Evolutionary conservation across 2,329 filamentous ascomycete genomes (phyloP).

Genomic region (Hypomyces perniciosus): DNA sequence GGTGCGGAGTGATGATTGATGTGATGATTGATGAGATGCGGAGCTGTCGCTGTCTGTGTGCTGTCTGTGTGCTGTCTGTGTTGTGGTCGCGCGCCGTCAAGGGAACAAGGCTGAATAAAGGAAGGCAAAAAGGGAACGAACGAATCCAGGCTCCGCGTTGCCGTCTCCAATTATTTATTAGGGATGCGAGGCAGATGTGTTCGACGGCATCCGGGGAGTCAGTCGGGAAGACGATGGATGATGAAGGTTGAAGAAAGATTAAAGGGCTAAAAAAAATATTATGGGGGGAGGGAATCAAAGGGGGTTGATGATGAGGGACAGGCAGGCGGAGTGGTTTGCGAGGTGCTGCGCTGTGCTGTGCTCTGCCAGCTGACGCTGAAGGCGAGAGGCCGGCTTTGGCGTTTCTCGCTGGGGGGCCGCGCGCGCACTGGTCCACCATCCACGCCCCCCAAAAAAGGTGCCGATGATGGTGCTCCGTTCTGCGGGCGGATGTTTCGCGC

Average conservation of each 20-base stretch:
- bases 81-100: background rate
- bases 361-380: background rate
- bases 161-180: no score
- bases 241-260: slow-evolving; percentile 1
- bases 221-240: background rate
- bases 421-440: slow-evolving; percentile 1
- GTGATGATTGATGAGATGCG: slow-evolving; percentile 6
- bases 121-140: no score
- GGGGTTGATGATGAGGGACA: slow-evolving; percentile 11
- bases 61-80: no score
- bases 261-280: background rate
- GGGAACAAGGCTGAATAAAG: background rate
- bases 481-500: slow-evolving; percentile 1
- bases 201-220: background rate
- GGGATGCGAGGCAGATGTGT: no score
- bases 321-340: slow-evolving; percentile 5
- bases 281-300: slow-evolving; percentile 1
- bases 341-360: background rate
- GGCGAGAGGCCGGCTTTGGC: background rate
- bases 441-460: background rate
- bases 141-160: no score
- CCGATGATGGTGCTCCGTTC: background rate
- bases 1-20: slow-evolving; percentile 7
- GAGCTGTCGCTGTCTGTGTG: no score
- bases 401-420: background rate